Evolutionary conservation across 768 basidiomycete genomes (phyloP).

Genomic region (Trametes coccinea): DNA sequence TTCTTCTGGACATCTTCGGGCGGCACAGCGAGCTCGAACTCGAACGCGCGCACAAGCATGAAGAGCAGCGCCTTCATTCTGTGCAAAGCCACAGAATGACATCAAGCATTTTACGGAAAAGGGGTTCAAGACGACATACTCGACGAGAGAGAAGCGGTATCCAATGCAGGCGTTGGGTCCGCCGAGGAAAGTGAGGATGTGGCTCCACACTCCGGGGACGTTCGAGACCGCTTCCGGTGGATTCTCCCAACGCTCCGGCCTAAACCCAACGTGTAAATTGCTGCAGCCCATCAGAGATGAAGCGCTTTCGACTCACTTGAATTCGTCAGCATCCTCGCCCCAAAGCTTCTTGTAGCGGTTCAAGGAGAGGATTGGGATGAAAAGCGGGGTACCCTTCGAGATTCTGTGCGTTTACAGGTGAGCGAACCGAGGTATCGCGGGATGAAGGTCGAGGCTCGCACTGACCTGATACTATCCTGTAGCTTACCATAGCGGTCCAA

Average conservation of each 20-base stretch:
- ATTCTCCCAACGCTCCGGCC: conserved; percentile 64
- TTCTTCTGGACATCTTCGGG: conserved; percentile 25
- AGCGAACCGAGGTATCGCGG: neutral
- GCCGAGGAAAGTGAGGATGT: conserved; percentile 61
- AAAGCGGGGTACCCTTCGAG: conserved; percentile 32
- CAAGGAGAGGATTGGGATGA: conserved; percentile 54
- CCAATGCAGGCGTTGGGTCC: conserved; percentile 69
- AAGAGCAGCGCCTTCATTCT: conserved; percentile 39
- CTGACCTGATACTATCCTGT: conserved; percentile 27
- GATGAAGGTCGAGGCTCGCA: conserved; percentile 40
- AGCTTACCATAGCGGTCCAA: conserved; percentile 21
- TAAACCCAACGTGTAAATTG: conserved; percentile 24
- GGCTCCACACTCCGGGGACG: conserved; percentile 63
- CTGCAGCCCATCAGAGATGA: neutral
- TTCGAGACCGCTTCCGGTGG: conserved; percentile 43
- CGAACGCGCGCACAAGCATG: conserved; percentile 33
- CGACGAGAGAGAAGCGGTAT: conserved; percentile 61
- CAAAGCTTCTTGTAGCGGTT: conserved; percentile 56
- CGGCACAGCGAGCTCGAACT: conserved; percentile 34
- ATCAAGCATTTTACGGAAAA: neutral
- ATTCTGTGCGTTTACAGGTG: conserved; percentile 15
- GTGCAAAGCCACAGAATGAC: neutral
- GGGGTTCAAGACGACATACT: conserved; percentile 42
- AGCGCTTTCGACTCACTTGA: conserved; percentile 40
- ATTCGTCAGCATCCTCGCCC: conserved; percentile 63